Base-by-base conservation (phyloP, 2,329 filamentous ascomycete genomes). In the Curvularia verruculosa region DNA sequence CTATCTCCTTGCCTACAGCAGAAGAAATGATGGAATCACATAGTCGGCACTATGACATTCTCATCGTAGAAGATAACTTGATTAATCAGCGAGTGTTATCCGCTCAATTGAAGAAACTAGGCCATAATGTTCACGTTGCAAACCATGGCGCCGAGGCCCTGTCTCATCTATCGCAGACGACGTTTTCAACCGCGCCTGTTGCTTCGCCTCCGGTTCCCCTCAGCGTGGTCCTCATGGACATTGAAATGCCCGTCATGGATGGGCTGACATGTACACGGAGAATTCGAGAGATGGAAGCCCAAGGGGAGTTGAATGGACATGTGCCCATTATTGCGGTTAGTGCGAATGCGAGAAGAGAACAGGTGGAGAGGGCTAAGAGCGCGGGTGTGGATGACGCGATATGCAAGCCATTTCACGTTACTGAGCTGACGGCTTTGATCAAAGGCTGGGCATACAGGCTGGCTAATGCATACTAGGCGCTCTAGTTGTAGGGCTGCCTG, bases 331-430 rank as follows among this genome's bases (percentile, higher is more conserved):
- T 74, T 21, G 68, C 64, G 1, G 64, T 71, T 5, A 73, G 68
- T 10, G 71, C 66, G 5, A 74, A 74, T 54, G 71, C 67, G n/a
- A 57, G 71, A 31, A 52, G 44, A n/a, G 65, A 72, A 50, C 71
- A 74, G 54, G 60, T 71, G 5, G 45, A 50, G 15, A n/a, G 13
- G 46, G 55, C 55, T 39, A 19, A 56, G 41, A 55, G 63, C 9
- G 67, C 68, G 2, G 70, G 70, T 1, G 70, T 72, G 64, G 68
- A 73, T 51, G 60, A 63, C 72, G 85, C 92, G 44, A 88, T 94
- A 39, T 88, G 88, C 7, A 94, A 94, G 70, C 90, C 90, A 3
- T 93, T 92, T 71, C 60, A 65, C 8, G 63, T 71, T 13, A 28
- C 31, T 12, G 53, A 56, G 21, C n/a, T 54, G 15, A 31, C 49